phyloP scores from a whole-genome alignment of 2,329 filamentous ascomycete genomes.

The Colletotrichum tamarilloi region DNA sequence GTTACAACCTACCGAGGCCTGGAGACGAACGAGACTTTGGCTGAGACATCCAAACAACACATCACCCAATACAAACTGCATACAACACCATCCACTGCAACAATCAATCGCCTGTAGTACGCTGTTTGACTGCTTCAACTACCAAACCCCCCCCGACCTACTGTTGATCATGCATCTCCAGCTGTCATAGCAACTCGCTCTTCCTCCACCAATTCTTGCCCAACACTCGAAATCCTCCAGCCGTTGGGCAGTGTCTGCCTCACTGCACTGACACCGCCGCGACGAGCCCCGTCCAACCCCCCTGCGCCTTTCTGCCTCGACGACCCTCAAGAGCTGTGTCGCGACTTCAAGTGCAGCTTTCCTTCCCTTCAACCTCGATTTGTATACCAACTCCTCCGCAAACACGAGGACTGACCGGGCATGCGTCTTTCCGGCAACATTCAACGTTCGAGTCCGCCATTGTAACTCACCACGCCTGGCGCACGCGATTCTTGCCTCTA shows the following conservation, averaged over 20 bases:
- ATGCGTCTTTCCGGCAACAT: slow-evolving; percentile 23
- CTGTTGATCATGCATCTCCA: slow-evolving; percentile 31
- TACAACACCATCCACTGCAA: slow-evolving; percentile 5
- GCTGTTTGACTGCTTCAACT: background rate
- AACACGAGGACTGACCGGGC: slow-evolving; percentile 4
- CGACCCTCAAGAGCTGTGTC: slow-evolving; percentile 10
- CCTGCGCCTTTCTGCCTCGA: background rate
- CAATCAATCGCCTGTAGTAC: background rate
- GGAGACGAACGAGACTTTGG: slow-evolving; percentile 19
- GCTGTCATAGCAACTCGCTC: slow-evolving; percentile 27
- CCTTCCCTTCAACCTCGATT: background rate
- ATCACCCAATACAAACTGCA: slow-evolving; percentile 8
- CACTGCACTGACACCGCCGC: slow-evolving; percentile 12
- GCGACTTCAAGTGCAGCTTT: background rate
- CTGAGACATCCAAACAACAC: slow-evolving; percentile 32
- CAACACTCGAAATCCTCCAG: slow-evolving; percentile 2
- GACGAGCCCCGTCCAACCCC: background rate
- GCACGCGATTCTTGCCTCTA: slow-evolving; percentile 12
- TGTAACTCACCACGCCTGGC: slow-evolving; percentile 2
- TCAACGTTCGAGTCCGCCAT: background rate
- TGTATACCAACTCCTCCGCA: background rate
- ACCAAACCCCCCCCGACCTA: background rate
- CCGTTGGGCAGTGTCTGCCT: background rate
- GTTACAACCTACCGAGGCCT: slow-evolving; percentile 3
- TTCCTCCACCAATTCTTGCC: slow-evolving; percentile 2